Evolutionary conservation across 2,329 filamentous ascomycete genomes (phyloP).

Genomic region (Metarhizium guizhouense): DNA sequence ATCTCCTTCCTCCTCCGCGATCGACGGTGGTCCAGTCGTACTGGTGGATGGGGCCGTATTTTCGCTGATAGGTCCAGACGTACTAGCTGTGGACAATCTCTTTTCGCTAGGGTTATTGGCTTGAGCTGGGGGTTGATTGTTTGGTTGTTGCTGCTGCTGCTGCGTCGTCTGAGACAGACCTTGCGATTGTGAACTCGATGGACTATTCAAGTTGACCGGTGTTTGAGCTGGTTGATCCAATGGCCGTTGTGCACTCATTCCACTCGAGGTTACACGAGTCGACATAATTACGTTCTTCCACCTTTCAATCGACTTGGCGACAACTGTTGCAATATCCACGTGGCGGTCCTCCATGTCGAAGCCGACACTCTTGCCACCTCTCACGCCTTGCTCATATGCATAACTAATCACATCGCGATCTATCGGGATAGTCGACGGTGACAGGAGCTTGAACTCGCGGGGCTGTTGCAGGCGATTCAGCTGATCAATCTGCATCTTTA

Average conservation of each 20-base stretch:
- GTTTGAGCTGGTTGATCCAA: slow-evolving; percentile 28
- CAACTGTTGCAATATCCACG: slow-evolving; percentile 40
- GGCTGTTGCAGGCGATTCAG: slow-evolving; percentile 51
- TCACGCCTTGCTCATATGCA: slow-evolving; percentile 35
- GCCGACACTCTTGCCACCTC: slow-evolving; percentile 32
- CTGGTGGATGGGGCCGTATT: slow-evolving; percentile 21
- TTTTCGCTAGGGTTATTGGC: slow-evolving; percentile 10
- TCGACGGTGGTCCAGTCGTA: slow-evolving; percentile 28
- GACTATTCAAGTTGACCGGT: slow-evolving; percentile 13
- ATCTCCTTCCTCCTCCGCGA: slow-evolving; percentile 25
- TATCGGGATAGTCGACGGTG: slow-evolving; percentile 43
- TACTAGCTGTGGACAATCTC: slow-evolving; percentile 25
- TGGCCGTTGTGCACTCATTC: slow-evolving; percentile 41
- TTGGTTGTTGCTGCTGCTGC: slow-evolving; percentile 10
- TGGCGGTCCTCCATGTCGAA: slow-evolving; percentile 42
- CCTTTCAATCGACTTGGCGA: slow-evolving; percentile 47
- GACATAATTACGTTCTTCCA: slow-evolving; percentile 55
- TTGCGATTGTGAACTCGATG: slow-evolving; percentile 14
- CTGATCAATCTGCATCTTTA: slow-evolving; percentile 51
- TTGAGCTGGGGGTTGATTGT: slow-evolving; percentile 6
- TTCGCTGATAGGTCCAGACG: slow-evolving; percentile 24
- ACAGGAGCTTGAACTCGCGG: slow-evolving; percentile 45
- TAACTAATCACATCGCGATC: slow-evolving; percentile 38
- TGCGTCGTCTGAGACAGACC: slow-evolving; percentile 15
- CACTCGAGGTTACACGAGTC: slow-evolving; percentile 31